Evolutionary conservation across 2,329 filamentous ascomycete species (phyloP), one percentile per base, ranked within the genome.

Genomic region (Fusarium staphyleae): DNA sequence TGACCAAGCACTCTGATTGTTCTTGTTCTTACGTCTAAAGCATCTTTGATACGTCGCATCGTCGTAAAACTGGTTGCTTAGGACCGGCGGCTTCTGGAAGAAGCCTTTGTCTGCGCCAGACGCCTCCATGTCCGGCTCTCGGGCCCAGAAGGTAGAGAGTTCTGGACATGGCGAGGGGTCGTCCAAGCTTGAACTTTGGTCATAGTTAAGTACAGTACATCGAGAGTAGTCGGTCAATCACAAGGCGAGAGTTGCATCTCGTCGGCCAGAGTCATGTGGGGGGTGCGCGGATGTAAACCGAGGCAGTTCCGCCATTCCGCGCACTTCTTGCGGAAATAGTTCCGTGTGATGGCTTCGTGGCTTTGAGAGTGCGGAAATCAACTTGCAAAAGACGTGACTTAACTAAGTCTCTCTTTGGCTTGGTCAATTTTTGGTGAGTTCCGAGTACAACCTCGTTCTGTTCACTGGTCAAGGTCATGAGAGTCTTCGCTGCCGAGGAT

Each of bases 31-130:
- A 85, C 84, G 71, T 42, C 76, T 74, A 24, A 84, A 73, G n/a
- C 79, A 74, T 26, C 83, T 74, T 63, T 78, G 77, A 19, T 82
- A 77, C 45, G 77, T 80, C 5, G 70, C 71, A 67, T 87, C 84
- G 29, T 86, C 80, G 35, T 79, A 70, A 52, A 82, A 84, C 52
- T 86, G 83, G 60, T 86, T 87, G 12, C 69, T 72, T 37, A 87
- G 67, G 9, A 77, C 72, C 2, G 79, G 81, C 4, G 77, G 72
- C 32, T 76, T 69, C 61, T 86, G 84, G 60, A 87, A 83, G 70
- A 85, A 85, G 53, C 84, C 83, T 8, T 66, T 74, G 56, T 79
- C 75, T 11, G 77, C 70, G 43, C 74, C 74, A 11, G 78, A 78
- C 3, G 76, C 67, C 50, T 79, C 70, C 78, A 80, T 79, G 46